phyloP scores from a whole-genome alignment of 306 rosid genomes.

The Fagus crenata region DNA sequence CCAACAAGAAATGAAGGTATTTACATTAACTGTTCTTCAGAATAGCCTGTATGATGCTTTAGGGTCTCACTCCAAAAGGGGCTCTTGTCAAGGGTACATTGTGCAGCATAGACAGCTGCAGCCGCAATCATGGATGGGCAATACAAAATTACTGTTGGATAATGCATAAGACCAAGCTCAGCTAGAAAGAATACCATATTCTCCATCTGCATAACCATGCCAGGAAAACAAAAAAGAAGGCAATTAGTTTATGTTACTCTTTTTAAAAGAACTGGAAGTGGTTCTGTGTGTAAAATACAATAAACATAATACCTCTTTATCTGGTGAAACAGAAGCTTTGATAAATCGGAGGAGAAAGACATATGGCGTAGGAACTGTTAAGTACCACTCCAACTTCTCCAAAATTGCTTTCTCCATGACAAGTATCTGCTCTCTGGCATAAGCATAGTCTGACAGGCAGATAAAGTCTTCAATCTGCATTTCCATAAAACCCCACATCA shows the following conservation, averaged over 20 bases:
- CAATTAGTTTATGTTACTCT: background rate
- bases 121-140: slow-evolving; percentile 57
- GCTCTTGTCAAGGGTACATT: slow-evolving; percentile 36
- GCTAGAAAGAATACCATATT: slow-evolving; percentile 55
- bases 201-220: slow-evolving; percentile 37
- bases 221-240: background rate
- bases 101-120: slow-evolving; percentile 50
- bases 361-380: slow-evolving; percentile 57
- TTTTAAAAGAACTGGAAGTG: too few species aligned
- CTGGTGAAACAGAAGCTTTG: slow-evolving; percentile 45
- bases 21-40: slow-evolving; percentile 40
- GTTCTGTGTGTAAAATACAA: too few species aligned
- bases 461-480: background rate
- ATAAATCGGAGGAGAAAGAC: slow-evolving; percentile 48
- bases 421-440: slow-evolving; percentile 37
- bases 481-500: slow-evolving; percentile 37
- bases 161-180: slow-evolving; percentile 47
- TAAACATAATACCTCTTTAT: slow-evolving; percentile 40
- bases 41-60: slow-evolving; percentile 51
- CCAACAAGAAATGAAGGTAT: background rate
- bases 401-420: slow-evolving; percentile 53
- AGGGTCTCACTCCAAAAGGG: slow-evolving; percentile 50
- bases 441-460: slow-evolving; percentile 51
- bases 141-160: slow-evolving; percentile 20
- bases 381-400: slow-evolving; percentile 51